These are phyloP conservation scores for Acacia acuminata DNA, from an alignment of 306 rosid species.

Conservation along the genomic window DNA sequence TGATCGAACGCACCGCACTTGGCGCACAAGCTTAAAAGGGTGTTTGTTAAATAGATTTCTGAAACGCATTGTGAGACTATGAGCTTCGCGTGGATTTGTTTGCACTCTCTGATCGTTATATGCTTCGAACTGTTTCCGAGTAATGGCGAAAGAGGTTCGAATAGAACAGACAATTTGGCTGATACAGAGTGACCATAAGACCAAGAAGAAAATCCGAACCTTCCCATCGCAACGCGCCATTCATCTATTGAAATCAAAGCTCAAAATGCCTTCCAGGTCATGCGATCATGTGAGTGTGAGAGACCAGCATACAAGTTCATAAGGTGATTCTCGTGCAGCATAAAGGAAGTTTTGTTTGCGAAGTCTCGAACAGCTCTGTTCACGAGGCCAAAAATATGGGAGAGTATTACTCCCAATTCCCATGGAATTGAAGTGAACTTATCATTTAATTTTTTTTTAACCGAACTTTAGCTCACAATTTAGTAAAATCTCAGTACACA, in stretches of 20 bases:
- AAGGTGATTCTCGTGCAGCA: background rate
- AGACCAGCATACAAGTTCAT: background rate
- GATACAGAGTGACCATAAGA: background rate
- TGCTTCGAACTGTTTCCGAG: slow-evolving; percentile 32
- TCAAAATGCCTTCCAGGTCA: background rate
- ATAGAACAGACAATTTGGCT: slow-evolving; percentile 8
- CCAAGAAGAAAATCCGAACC: background rate
- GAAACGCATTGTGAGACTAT: slow-evolving; percentile 43
- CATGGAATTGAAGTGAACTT: too few species aligned
- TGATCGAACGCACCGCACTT: slow-evolving; percentile 37
- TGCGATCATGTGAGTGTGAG: background rate
- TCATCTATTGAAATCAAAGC: background rate
- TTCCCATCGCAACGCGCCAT: slow-evolving; percentile 14
- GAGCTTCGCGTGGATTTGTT: slow-evolving; percentile 53
- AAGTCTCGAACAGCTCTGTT: background rate
- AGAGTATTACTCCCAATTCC: too few species aligned
- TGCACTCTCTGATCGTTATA: slow-evolving; percentile 40
- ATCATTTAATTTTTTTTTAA: too few species aligned
- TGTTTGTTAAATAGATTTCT: slow-evolving; percentile 45
- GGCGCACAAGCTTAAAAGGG: slow-evolving; percentile 39
- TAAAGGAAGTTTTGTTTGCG: background rate
- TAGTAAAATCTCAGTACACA: too few species aligned
- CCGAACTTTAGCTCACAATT: too few species aligned
- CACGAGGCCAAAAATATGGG: background rate
- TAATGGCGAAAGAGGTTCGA: slow-evolving; percentile 36